A percentile compares a stretch with the other conserved stretches of the same genome.
phyloP scores from a whole-genome alignment of 202 grass and related monocot genomes.

The Brachypodium distachyon region DNA sequence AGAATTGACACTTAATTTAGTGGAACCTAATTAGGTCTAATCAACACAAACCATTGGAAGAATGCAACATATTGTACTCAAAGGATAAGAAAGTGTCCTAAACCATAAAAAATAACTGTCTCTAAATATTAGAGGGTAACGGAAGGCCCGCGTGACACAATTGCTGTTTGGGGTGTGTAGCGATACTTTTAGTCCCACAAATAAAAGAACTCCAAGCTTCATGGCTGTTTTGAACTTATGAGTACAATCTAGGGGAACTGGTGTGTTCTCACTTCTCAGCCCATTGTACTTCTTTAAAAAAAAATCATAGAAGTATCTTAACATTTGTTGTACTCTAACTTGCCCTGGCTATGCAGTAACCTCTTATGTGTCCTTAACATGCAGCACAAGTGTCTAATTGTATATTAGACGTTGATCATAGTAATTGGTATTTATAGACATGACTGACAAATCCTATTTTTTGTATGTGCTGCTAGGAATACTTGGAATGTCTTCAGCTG shows the following conservation, averaged over 20 bases:
- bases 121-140: background rate
- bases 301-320: background rate
- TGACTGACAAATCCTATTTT: background rate
- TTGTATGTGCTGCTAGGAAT: slow-evolving; percentile 44
- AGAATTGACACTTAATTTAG: background rate
- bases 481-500: slow-evolving; percentile 35
- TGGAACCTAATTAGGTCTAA: background rate
- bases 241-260: background rate
- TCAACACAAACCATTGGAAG: background rate
- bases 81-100: background rate
- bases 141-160: background rate
- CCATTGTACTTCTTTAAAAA: background rate
- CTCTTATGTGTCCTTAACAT: background rate
- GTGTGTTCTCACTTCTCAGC: background rate
- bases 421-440: background rate
- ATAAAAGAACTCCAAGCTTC: background rate
- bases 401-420: background rate
- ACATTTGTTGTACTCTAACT: background rate
- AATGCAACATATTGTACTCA: background rate
- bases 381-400: background rate
- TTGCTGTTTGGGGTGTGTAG: background rate
- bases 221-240: background rate
- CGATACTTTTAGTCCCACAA: background rate
- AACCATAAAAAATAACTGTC: background rate
- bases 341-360: background rate